Conservation (phyloP, 805 yeast genomes). For the Starmerella davenportii region DNA sequence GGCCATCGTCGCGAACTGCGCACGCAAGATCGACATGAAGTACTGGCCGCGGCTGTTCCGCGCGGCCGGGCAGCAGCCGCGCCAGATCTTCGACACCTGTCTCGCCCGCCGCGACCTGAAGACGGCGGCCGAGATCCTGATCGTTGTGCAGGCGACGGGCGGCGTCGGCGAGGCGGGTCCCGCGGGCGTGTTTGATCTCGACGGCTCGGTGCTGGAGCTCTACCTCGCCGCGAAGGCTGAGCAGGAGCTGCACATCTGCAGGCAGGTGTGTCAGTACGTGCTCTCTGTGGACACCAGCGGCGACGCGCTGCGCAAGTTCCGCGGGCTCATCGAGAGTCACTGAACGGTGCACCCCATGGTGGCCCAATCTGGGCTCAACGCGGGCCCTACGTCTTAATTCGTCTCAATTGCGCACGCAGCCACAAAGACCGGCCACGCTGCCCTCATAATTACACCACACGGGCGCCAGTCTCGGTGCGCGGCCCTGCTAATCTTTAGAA, state of each 20-base stretch:
- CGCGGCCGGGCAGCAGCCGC: slow-evolving; percentile 22
- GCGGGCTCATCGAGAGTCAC: neutral
- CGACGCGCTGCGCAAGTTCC: slow-evolving; percentile 12
- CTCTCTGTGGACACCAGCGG: slow-evolving; percentile 24
- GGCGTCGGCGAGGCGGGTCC: slow-evolving; percentile 9
- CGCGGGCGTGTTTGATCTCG: slow-evolving; percentile 4
- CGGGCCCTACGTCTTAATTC: too few species aligned
- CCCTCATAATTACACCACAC: too few species aligned
- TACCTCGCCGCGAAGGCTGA: slow-evolving; percentile 22
- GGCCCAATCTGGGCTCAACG: too few species aligned
- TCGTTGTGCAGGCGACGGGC: slow-evolving; percentile 24
- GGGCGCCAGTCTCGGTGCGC: too few species aligned
- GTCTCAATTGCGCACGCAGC: too few species aligned
- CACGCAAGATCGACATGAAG: slow-evolving; percentile 39
- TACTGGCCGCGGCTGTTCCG: slow-evolving; percentile 32
- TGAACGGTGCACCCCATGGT: neutral
- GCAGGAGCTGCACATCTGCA: slow-evolving; percentile 23
- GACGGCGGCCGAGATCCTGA: slow-evolving; percentile 27
- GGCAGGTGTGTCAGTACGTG: slow-evolving; percentile 25
- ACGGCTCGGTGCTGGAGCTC: slow-evolving; percentile 13
- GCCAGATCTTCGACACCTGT: slow-evolving; percentile 23
- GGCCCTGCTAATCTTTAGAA: too few species aligned
- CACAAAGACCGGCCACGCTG: too few species aligned
- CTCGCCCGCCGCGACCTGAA: slow-evolving; percentile 21
- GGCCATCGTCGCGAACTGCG: slow-evolving; percentile 30